Evolutionary conservation across 2,329 filamentous ascomycete genomes (phyloP).

Genomic region (Aspergillus glaucus): DNA sequence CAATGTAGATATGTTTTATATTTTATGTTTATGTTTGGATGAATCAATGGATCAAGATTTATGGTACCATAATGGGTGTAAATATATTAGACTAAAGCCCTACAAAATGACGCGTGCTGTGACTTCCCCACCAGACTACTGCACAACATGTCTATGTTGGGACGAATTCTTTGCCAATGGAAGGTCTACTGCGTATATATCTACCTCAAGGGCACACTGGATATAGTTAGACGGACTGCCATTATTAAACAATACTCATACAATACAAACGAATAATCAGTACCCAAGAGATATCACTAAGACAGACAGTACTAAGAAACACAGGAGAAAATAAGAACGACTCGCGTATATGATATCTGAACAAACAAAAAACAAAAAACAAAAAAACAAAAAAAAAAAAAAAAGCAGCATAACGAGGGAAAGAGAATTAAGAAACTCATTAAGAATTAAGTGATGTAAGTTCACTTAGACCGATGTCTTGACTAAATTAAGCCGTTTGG

Average conservation of each 20-base stretch:
- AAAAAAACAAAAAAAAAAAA: background rate
- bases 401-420: background rate
- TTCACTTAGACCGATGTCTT: background rate
- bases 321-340: slow-evolving; percentile 1
- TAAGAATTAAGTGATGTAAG: background rate
- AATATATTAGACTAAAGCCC: no score
- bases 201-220: background rate
- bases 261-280: slow-evolving; percentile 1
- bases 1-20: background rate
- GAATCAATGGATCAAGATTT: no score
- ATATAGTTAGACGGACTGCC: background rate
- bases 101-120: no score
- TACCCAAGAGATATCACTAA: background rate
- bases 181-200: background rate
- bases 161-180: background rate
- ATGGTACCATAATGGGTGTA: background rate
- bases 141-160: background rate
- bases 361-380: slow-evolving; percentile 3
- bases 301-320: background rate
- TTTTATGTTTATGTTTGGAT: background rate
- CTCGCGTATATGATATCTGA: slow-evolving; percentile 4
- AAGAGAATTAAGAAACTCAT: background rate
- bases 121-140: background rate
- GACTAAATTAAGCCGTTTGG: slow-evolving; percentile 12
- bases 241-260: background rate